These are phyloP conservation scores for Malus hybrid DNA, from an alignment of 331 rosid species.

Conservation along the genomic window DNA sequence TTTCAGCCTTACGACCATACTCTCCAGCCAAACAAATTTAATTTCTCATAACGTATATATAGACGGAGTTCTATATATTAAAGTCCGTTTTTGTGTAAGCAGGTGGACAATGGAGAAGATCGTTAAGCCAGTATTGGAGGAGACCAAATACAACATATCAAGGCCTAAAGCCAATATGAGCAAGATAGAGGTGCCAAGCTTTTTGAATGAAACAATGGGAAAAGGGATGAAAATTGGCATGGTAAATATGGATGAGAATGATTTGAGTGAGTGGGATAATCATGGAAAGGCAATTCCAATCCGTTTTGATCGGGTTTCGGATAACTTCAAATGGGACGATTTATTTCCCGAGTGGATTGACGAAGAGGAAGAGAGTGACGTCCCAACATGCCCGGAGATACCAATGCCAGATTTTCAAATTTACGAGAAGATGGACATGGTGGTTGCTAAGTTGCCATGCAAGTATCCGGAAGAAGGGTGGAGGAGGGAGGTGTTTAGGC, in stretches of 20 bases:
- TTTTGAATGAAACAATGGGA: slow-evolving; percentile 30
- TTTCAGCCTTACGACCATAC: no score
- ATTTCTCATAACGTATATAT: no score
- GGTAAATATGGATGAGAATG: slow-evolving; percentile 52
- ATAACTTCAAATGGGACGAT: slow-evolving; percentile 60
- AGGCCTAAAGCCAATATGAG: slow-evolving; percentile 16
- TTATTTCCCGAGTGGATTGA: slow-evolving; percentile 86
- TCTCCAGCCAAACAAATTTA: no score
- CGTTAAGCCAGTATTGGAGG: slow-evolving; percentile 51
- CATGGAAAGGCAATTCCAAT: slow-evolving; percentile 19
- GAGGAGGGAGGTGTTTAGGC: slow-evolving; percentile 21
- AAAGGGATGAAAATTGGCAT: slow-evolving; percentile 57
- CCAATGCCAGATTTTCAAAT: slow-evolving; percentile 51
- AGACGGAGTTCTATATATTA: no score
- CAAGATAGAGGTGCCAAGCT: slow-evolving; percentile 45
- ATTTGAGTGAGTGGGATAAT: slow-evolving; percentile 23
- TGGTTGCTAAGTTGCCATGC: slow-evolving; percentile 71
- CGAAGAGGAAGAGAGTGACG: slow-evolving; percentile 71
- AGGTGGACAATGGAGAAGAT: slow-evolving; percentile 31
- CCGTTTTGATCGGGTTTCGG: slow-evolving; percentile 46
- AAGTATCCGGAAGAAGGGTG: slow-evolving; percentile 44
- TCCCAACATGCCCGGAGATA: slow-evolving; percentile 64
- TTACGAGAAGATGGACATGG: slow-evolving; percentile 43
- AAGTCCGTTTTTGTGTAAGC: background rate
- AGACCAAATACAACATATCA: slow-evolving; percentile 2